Evolutionary conservation across 2,329 filamentous ascomycete genomes (phyloP), one percentile per base, ranked within the genome.

Genomic region (Fusarium torulosum): DNA sequence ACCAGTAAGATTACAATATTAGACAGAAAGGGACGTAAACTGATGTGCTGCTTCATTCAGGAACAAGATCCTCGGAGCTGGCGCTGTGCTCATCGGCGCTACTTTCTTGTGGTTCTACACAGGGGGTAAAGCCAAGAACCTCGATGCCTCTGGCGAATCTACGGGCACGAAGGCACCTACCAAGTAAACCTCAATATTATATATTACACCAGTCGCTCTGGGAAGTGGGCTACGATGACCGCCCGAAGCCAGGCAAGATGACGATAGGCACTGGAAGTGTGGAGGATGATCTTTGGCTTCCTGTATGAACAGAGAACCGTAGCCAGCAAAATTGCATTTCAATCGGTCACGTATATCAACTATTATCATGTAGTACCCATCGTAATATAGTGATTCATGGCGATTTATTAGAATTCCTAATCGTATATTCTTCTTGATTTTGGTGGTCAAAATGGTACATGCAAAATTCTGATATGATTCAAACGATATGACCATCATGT

Each of bases 31-130:
- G 11, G 17, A 0, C 5, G 13, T n/a, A 2, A 7, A 14, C 51
- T 67, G 20, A 68, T 23, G 5, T 7, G 13, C 4, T 40, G 4
- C 19, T 31, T n/a, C 20, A 10, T 23, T n/a, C 13, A 69, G 66
- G 10, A 69, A 69, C 53, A 69, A 69, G 20, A 43, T 47, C 20
- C 62, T 69, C 13, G 66, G 63, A 29, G 38, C 60, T 2, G 66
- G 66, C 15, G 66, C 66, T 17, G 37, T 69, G 27, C 57, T 47
- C 21, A 53, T 38, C 13, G 66, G 53, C n/a, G 53, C 8, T 13
- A 63, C 45, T 8, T 69, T 69, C 53, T 64, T 46, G 44, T 69
- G 46, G 53, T 69, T 69, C 62, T 69, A 69, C 40, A 27, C 53
- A 35, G 66, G 66, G 19, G 66, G 66, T 14, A 69, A 70, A 38